Conservation (phyloP, 2,329 filamentous ascomycete genomes). For the Conoideocrella luteorostrata region DNA sequence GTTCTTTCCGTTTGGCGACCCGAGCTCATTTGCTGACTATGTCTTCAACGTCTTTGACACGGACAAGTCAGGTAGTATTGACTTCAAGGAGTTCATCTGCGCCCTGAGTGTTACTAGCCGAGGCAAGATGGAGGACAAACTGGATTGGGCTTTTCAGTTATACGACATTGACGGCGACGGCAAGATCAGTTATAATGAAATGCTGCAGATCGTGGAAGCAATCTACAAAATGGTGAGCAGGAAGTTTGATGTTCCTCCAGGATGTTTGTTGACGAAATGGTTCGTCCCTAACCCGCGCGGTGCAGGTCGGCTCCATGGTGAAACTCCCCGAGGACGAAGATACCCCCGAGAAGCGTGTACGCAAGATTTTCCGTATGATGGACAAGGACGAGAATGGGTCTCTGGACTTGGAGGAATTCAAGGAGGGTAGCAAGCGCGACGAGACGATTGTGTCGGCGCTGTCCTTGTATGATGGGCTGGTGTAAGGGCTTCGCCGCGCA, state of each 20-base stretch:
- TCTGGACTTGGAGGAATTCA: conserved; percentile 96
- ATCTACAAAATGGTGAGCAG: conserved; percentile 95
- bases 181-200: conserved; percentile 98
- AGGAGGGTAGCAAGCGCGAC: conserved; percentile 97
- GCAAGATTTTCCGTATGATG: conserved; percentile 99
- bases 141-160: conserved; percentile 98
- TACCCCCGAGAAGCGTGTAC: conserved; percentile 95
- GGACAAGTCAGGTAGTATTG: conserved; percentile 94
- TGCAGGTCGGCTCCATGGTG: conserved; percentile 94
- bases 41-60: conserved; percentile 99
- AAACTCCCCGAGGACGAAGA: conserved; percentile 98
- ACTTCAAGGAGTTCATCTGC: conserved; percentile 99
- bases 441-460: conserved; percentile 97
- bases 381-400: conserved; percentile 99
- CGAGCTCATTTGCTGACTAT: conserved; percentile 95
- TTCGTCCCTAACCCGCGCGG: not conserved
- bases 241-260: not conserved
- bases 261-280: not conserved
- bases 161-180: conserved; percentile 99
- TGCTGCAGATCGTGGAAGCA: conserved; percentile 96
- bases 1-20: conserved; percentile 98
- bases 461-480: conserved; percentile 91
- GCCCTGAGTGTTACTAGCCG: conserved; percentile 93
- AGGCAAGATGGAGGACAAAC: conserved; percentile 98
- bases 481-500: conserved; percentile 56